Conservation (phyloP, 305 asterid species). For the Fraxinus greggii region DNA sequence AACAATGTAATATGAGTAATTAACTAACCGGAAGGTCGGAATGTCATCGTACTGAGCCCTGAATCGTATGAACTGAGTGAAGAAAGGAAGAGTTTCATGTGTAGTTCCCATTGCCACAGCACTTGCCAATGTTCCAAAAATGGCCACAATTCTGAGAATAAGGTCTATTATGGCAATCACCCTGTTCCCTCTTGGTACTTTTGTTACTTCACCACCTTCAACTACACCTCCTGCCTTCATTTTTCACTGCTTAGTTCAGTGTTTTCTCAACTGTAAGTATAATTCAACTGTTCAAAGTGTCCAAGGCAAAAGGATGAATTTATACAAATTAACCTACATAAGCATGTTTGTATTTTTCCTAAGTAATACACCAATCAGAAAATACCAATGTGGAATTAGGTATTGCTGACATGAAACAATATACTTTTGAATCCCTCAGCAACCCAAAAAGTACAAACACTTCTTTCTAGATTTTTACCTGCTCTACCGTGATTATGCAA, state of each 20-base stretch:
- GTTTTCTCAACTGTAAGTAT: neutral
- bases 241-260: slow-evolving; percentile 6
- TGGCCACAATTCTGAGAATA: slow-evolving; percentile 53
- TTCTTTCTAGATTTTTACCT: slow-evolving; percentile 27
- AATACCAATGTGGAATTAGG: slow-evolving; percentile 42
- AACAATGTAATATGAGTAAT: neutral
- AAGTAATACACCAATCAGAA: slow-evolving; percentile 29
- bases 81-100: slow-evolving; percentile 61
- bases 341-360: slow-evolving; percentile 31
- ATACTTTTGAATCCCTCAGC: slow-evolving; percentile 35
- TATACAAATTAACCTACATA: slow-evolving; percentile 29
- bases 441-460: neutral
- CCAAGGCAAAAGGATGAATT: neutral
- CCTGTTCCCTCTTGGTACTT: slow-evolving; percentile 32
- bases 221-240: slow-evolving; percentile 47
- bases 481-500: slow-evolving; percentile 21
- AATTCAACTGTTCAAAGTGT: neutral
- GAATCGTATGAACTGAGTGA: slow-evolving; percentile 53
- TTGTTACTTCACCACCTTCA: slow-evolving; percentile 28
- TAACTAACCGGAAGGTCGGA: slow-evolving; percentile 57
- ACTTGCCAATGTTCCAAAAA: slow-evolving; percentile 65
- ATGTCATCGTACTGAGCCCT: slow-evolving; percentile 71
- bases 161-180: slow-evolving; percentile 55
- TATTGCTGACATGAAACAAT: slow-evolving; percentile 27
- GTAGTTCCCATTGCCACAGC: slow-evolving; percentile 77